Evolutionary conservation across 257 asterid genomes (phyloP), one percentile per base, ranked within the genome.

Genomic region (Plantago elongata): DNA sequence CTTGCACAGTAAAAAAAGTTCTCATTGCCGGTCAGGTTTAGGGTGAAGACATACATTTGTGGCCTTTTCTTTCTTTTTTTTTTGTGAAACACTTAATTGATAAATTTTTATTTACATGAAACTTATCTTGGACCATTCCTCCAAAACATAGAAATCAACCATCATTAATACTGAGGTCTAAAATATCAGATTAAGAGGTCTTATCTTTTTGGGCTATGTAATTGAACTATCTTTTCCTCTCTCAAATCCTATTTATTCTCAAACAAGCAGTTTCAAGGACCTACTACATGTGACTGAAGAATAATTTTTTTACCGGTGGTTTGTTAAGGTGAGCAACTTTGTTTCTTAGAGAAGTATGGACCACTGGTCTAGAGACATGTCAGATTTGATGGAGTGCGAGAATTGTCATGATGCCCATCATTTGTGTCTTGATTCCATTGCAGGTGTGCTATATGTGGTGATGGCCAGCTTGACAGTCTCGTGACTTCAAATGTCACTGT

Each of bases 371-470:
- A 66, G 77, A 77, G 77, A 75, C 69, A 66, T 75, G 79, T 74
- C 62, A 75, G 74, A 72, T 79, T 79, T 79, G 67, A 75, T 64
- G 75, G 78, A 67, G 65, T 64, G 45, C 64, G 63, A 74, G 77
- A 77, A 69, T 79, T 74, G 72, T 71, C 81, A 74, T 73, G 95
- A 78, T 84, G 77, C 78, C 95, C 94, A 85, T 93, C 95, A 85
- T 86, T 81, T 68, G 76, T 87, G 78, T 84, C 89, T 87, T 93
- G 87, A 78, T 86, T 82, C 81, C 65, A 70, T 85, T 86, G 99
- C 96, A 86, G 97, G 99, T 89, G 68, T 83, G 87, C 89, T 79
- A 72, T 75, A 67, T 75, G 69, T 82, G 86, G 76, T 80, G 99
- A 79, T 87, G 95, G 94, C 86, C 95, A 70, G 86, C 84, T 72